phyloP scores from a whole-genome alignment of 345 rosid species.

The Jatropha curcas region DNA sequence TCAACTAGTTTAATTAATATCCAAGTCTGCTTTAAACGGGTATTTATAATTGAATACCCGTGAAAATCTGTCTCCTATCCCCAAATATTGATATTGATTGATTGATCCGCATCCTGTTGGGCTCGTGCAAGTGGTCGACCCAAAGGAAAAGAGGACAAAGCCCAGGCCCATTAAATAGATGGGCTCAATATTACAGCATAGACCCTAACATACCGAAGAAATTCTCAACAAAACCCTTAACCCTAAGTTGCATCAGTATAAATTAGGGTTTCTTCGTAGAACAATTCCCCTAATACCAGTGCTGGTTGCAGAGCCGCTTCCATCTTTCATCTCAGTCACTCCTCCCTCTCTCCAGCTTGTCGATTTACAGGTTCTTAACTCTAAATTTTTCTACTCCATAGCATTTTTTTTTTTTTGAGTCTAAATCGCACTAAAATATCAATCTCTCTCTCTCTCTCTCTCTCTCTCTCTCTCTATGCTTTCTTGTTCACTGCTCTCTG shows the following conservation, averaged over 20 bases:
- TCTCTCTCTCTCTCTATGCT: background rate
- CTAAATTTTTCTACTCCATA: no score
- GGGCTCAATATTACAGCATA: background rate
- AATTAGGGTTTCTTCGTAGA: background rate
- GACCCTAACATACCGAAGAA: background rate
- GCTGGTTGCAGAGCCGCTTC: conserved; percentile 2
- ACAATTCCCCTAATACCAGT: background rate
- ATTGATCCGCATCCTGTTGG: no score
- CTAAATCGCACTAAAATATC: no score
- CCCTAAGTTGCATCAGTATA: background rate
- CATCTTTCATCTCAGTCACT: background rate
- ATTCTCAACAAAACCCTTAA: background rate
- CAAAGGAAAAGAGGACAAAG: no score
- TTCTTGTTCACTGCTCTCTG: background rate
- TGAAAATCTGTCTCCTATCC: no score
- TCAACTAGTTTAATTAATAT: no score
- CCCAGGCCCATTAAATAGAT: background rate
- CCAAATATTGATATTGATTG: no score
- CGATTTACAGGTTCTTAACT: background rate
- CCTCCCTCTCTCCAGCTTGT: background rate
- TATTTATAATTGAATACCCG: no score
- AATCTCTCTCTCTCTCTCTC: background rate
- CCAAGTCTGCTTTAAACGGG: no score
- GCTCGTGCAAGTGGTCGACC: no score
- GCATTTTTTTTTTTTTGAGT: no score